Base-by-base conservation (phyloP, 257 asterid genomes). In the Mentha longifolia region DNA sequence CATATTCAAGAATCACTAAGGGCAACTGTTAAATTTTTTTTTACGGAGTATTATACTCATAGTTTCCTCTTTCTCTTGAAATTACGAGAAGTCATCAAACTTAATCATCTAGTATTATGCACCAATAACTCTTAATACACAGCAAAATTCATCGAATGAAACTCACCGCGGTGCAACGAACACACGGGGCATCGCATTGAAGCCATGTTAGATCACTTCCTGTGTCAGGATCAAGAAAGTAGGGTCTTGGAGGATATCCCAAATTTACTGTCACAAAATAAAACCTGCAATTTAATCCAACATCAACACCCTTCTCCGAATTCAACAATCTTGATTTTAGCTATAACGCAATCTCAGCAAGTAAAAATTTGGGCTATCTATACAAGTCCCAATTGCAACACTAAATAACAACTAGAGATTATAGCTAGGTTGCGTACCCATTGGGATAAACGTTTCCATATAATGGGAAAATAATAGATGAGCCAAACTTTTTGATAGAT, bases 181-280 rank as follows among this genome's bases (percentile, higher is more conserved):
- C 92, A 76, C 99, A 95, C 0, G 98, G 99, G 50, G 99, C 99
- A 65, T 95, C 96, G 57, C 99, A 95, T 79, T 95, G 99, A 76
- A 95, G 88, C 99, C 99, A 95, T 7, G 97, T 95, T 77, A 95
- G 99, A 73, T 95, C 99, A 75, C 98, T 95, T 57, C 99, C 99
- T 0, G 99, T 92, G 70, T 92, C 99, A 12, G 98, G 97, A 92
- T 95, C 99, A 78, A 95, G 97, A 79, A 92, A 95, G 76, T 85
- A 92, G 8, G 99, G 97, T 86, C 70, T 85, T 52, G 98, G 91
- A 69, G 99, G 97, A 39, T 88, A 81, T 45, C 99, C 99, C 71
- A 95, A 22, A 52, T 84, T 79, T 7, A 92, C 87, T 77, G 89
- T 95, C 39, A 78, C 98, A 80, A 88, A 95, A 79, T 92, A 95